A percentile compares a stretch with the other conserved stretches of the same genome.
Conservation (phyloP, 352 stramenopile genomes). For the Lagenidium sp. region DNA sequence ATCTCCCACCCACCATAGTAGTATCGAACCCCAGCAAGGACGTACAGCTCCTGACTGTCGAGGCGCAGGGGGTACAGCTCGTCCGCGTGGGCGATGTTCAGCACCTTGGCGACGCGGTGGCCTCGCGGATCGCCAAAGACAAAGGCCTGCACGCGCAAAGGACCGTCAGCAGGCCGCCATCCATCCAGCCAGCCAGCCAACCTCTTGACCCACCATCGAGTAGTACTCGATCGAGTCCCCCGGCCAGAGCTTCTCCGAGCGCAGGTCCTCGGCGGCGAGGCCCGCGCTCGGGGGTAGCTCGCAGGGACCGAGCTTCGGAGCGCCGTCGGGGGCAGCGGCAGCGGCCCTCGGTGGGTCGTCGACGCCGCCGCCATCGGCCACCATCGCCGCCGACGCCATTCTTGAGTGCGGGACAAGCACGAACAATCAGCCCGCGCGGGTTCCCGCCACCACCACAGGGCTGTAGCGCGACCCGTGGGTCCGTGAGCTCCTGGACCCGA, state of each 20-base stretch:
- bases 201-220: constrained; percentile 33
- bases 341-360: not conserved
- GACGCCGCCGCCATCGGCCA: not conserved
- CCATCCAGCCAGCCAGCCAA: not conserved
- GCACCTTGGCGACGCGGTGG: constrained; percentile 51
- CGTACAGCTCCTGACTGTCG: constrained; percentile 68
- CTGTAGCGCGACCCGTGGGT: too few species aligned
- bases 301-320: constrained; percentile 33
- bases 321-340: constrained; percentile 1
- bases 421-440: too few species aligned
- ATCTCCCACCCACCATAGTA: too few species aligned
- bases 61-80: constrained; percentile 48
- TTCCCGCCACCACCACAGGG: too few species aligned
- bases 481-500: too few species aligned
- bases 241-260: constrained; percentile 44
- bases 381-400: too few species aligned
- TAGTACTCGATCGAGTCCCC: constrained; percentile 77
- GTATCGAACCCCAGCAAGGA: too few species aligned
- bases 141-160: constrained; percentile 31
- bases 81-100: constrained; percentile 32
- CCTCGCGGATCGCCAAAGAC: constrained; percentile 57
- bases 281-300: constrained; percentile 42
- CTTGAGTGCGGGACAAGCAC: too few species aligned
- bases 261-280: constrained; percentile 47
- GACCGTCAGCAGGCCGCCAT: not conserved